phyloP scores from a whole-genome alignment of 345 rosid species.

The Camelina neglecta region DNA sequence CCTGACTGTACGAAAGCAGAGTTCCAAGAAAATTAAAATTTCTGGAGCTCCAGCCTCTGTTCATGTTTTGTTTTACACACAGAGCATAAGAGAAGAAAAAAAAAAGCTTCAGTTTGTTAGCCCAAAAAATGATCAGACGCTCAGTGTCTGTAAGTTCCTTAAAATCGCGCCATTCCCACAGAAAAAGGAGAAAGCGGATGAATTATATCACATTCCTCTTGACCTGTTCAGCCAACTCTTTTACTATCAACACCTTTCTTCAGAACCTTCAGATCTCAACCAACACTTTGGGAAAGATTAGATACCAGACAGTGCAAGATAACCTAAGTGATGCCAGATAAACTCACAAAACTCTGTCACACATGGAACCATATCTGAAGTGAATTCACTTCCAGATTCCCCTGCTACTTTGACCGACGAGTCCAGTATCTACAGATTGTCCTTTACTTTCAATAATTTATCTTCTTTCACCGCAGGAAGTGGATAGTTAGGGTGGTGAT shows the following conservation, averaged over 20 bases:
- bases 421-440: conserved; percentile 32
- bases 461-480: conserved; percentile 24
- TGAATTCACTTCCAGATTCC: conserved; percentile 15
- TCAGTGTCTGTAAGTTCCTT: conserved; percentile 41
- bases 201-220: conserved; percentile 32
- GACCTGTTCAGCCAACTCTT: conserved; percentile 20
- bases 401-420: conserved; percentile 29
- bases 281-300: conserved; percentile 12
- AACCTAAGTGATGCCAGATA: conserved; percentile 21
- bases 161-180: conserved; percentile 37
- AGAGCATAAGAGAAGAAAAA: neutral
- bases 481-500: conserved; percentile 6
- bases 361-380: conserved; percentile 17
- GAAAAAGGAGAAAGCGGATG: conserved; percentile 47
- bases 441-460: conserved; percentile 6
- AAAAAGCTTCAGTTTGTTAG: conserved; percentile 28
- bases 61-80: conserved; percentile 37
- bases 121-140: conserved; percentile 30
- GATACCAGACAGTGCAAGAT: neutral
- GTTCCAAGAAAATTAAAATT: conserved; percentile 34
- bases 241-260: conserved; percentile 26
- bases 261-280: conserved; percentile 30
- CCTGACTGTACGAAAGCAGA: conserved; percentile 39
- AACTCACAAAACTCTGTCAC: conserved; percentile 30
- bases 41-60: conserved; percentile 36